Conservation (phyloP, 202 grass and related monocot genomes). For the Dendrocalamus latiflorus region DNA sequence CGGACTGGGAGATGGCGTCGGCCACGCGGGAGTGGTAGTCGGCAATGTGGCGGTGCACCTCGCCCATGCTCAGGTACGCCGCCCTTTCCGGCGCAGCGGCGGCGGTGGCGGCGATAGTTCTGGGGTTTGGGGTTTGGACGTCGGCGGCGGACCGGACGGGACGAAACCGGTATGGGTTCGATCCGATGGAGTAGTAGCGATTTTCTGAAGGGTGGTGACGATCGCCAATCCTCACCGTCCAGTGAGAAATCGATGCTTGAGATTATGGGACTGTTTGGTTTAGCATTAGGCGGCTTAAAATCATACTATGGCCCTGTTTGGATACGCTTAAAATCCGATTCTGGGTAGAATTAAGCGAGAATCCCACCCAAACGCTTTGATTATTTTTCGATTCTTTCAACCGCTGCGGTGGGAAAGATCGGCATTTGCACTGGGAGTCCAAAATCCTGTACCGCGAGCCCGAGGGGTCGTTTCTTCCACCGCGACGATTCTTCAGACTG, state of each 20-base stretch:
- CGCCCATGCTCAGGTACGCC: constrained; percentile 73
- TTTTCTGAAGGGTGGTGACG: neutral
- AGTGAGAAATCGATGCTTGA: constrained; percentile 1
- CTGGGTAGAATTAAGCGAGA: too few relatives aligned
- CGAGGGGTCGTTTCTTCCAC: too few relatives aligned
- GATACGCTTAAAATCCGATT: too few relatives aligned
- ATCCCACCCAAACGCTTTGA: too few relatives aligned
- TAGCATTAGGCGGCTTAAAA: neutral
- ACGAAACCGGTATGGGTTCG: neutral
- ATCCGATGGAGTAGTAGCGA: neutral
- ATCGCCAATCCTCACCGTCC: too few relatives aligned
- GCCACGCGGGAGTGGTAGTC: constrained; percentile 60
- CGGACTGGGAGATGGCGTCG: constrained; percentile 44
- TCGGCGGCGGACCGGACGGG: neutral
- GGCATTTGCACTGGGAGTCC: too few relatives aligned
- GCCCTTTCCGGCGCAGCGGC: constrained; percentile 34
- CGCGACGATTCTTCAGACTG: too few relatives aligned
- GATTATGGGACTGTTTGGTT: neutral
- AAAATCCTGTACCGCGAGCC: too few relatives aligned
- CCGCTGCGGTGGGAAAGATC: too few relatives aligned
- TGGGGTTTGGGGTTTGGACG: neutral
- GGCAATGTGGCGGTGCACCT: constrained; percentile 76
- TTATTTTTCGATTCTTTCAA: too few relatives aligned
- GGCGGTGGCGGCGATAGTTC: neutral
- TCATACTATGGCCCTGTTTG: too few relatives aligned